Evolutionary conservation across 768 basidiomycete species (phyloP), one percentile per base, ranked within the genome.

Genomic region (Panus rudis): DNA sequence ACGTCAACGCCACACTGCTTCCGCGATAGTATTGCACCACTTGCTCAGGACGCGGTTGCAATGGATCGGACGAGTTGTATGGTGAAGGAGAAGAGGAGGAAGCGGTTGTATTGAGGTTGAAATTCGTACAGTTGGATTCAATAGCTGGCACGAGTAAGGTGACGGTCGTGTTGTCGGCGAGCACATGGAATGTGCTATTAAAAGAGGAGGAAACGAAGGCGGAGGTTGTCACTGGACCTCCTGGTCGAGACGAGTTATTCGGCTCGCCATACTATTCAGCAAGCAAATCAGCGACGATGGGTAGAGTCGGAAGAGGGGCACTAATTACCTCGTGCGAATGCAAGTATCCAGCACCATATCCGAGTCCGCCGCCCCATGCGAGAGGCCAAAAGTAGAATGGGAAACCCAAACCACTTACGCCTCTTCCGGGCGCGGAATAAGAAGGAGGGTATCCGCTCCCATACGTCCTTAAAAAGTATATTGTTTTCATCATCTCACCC

Each of bases 381-480:
- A 83, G 31, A 6, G 81, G 81, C 80, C 81, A 84, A 62, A 71
- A 84, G 48, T 67, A 68, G 55, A 79, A 84, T 1, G 82, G 82
- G 54, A 84, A 83, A 3, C 67, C 67, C 0, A 69, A 67, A 0
- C 71, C 70, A 0, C 49, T 33, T 14, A 79, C 75, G 12, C 78
- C 77, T 3, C 67, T n/a, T n/a, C n/a, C n/a, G n/a, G n/a, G n/a
- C n/a, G n/a, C n/a, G n/a, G n/a, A n/a, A n/a, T n/a, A n/a, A n/a
- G 16, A 8, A 35, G n/a, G 73, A 26, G 79, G 79, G 52, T 83
- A 82, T 3, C 81, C 81, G 48, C 78, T 81, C 5, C 80, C 81
- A 47, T 81, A 82, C 3, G 53, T 46, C 23, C 79, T 81, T 41
- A 8, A 7, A 20, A 7, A 35, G 10, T n/a, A 30, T 30, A 10